Evolutionary conservation across 176 grass and related monocot genomes (phyloP), one percentile per base, ranked within the genome.

Genomic region (Oryza australiensis): DNA sequence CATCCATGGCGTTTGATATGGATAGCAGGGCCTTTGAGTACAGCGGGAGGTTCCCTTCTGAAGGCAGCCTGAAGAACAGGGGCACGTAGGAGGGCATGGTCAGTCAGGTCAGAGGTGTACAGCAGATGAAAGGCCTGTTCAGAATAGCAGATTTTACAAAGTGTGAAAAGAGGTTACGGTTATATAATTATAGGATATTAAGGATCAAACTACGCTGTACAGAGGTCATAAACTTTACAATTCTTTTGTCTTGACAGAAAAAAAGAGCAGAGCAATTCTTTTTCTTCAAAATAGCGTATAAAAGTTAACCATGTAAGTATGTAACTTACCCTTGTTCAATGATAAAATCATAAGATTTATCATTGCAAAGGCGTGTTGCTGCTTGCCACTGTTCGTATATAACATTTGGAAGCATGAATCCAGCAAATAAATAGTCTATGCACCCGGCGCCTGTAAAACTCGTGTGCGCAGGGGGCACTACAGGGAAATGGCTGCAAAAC

Each of bases 1-100:
- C 80, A 0, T 86, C 85, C 34, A 84, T 74, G 3, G 29, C 80
- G 6, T 70, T 76, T 75, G 63, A 88, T 74, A 82, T 85, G 28
- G 85, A 66, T 38, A 97, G 88, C 65, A 70, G 83, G 26, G 88
- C 91, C 69, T 97, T 97, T 62, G 87, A 85, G 65, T 93, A 93
- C 71, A 97, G 94, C 51, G 83, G 86, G 60, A 80, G 4, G 28
- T 97, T 91, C 72, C 82, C 86, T 80, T 89, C 82, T 43, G 80
- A 73, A 5, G 80, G 80, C 13, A 91, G 83, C 74, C 55, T 85
- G 75, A 85, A 88, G 66, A 70, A 63, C 60, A 82, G 34, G 9
- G 60, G 14, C 14, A 32, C 26, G 66, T 77, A 42, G 34, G 30
- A 40, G 45, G 14, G 3, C 1, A 45, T 57, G 62, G 12, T 12